A percentile compares a stretch with the other conserved stretches of the same genome.
Conservation (phyloP, 176 grass and related monocot genomes). For the Triticum urartu region DNA sequence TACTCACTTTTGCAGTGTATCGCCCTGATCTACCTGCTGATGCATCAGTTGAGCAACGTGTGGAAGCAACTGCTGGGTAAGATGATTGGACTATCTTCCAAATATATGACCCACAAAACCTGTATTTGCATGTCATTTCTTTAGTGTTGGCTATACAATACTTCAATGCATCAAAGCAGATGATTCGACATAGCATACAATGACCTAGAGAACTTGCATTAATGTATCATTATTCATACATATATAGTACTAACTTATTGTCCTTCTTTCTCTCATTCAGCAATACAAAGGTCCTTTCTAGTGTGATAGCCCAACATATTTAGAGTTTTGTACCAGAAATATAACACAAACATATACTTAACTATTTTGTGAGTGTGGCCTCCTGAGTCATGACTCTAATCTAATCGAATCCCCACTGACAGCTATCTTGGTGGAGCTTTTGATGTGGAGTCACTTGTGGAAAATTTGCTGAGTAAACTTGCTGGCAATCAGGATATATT, state of each 20-base stretch:
- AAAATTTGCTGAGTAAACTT: slow-evolving; percentile 86
- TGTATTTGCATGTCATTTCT: not conserved
- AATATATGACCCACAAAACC: not conserved
- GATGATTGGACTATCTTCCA: slow-evolving; percentile 15
- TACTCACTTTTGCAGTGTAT: slow-evolving; percentile 97
- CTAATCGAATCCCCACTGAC: slow-evolving; percentile 24
- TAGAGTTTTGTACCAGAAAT: not conserved
- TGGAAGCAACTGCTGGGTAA: slow-evolving; percentile 92
- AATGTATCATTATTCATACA: not conserved
- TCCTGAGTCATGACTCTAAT: not conserved
- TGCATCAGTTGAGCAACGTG: slow-evolving; percentile 72
- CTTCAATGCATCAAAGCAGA: not conserved
- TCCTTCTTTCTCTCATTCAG: not conserved
- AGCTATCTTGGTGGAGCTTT: slow-evolving; percentile 97
- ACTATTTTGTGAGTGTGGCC: not conserved
- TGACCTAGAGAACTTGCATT: not conserved
- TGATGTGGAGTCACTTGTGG: slow-evolving; percentile 92
- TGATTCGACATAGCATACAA: not conserved
- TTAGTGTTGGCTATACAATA: not conserved
- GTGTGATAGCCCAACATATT: not conserved
- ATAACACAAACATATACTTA: not conserved
- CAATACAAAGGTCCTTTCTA: not conserved
- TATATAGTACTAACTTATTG: not conserved
- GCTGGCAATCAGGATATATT: slow-evolving; percentile 95
- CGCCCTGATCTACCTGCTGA: slow-evolving; percentile 55